Base-by-base conservation (phyloP, 2,329 filamentous ascomycete species). In the Alternaria sp. region DNA sequence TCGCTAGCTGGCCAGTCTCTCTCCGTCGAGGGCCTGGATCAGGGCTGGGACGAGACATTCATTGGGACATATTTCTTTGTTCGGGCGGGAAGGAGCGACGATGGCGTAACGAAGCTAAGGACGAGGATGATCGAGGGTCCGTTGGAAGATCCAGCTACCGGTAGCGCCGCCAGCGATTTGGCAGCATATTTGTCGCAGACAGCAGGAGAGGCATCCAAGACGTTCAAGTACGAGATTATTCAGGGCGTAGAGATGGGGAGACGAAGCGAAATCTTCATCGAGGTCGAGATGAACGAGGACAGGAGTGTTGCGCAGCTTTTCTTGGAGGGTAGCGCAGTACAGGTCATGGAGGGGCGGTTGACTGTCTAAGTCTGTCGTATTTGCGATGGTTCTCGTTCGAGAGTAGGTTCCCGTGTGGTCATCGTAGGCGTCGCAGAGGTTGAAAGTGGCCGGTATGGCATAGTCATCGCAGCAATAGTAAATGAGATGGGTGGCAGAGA, bases 1-100 rank as follows among this genome's bases (percentile, higher is more conserved):
- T 80, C 83, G 4, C 68, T 78, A 28, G 68, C 69, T 4, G 71
- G 76, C 32, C 69, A 71, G 28, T 73, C 58, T 25, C 58, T 75
- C 12, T 52, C 81, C 12, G 71, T 82, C 45, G 77, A 69, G 15
- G 75, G 70, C 45, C 72, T 84, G 17, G 83, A 85, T 63, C 64
- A 76, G 45, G 81, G 81, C 2, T 91, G 88, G 88, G 72, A 82
- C 8, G 71, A 81, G 3, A 84, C 86, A 1, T 86, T 89, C 59
- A 75, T 87, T 0, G 82, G 81, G 11, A 80, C 83, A 49, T 90
- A 90, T 72, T 90, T 89, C 77, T 92, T 87, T 68, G 86, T 89
- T 17, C 75, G 79, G 23, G 78, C 79, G 2, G 76, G 73, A 21
- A 72, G 74, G 26, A 70, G 63, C 19, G 66, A 68, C 9, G 65